Base-by-base conservation (phyloP, 1,139 yeast species). In the Candida mesenterica region DNA sequence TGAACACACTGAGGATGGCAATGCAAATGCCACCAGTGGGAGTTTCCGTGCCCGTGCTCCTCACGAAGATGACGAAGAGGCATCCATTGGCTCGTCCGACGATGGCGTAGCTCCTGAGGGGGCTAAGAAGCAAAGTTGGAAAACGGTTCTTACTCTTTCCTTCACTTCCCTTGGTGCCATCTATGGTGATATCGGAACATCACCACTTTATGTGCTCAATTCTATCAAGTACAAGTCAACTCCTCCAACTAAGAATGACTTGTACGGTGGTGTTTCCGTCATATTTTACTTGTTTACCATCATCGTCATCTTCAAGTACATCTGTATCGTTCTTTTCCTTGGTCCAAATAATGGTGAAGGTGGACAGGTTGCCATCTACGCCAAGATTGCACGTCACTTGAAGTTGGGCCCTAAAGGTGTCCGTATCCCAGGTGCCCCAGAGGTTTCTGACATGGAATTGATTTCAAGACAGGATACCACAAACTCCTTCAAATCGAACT, bases 271-370 rank as follows among this genome's bases (percentile, higher is more conserved):
- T 2, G 55, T 67, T 25, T 76, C 82, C 4, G 56, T 75, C 30
- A 66, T 78, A 16, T 77, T 78, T 46, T 78, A 78, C 67, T 43
- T 75, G 3, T 75, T 78, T 50, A 71, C 79, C 5, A 49, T 77
- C 26, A 62, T 77, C 31, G 81, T 76, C 6, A 61, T 77, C 34
- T 40, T 68, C 49, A 78, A 78, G 49, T 78, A 77, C 46, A 61
- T 70, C 9, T 45, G 66, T 30, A 53, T 78, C 34, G 82, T 77
- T 4, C 57, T 77, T 32, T 49, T 54, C 13, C 51, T 66, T 34
- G 82, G 82, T 13, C 76, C 79, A 6, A 75, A 77, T 49, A 63
- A 72, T 31, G 79, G 78, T 28, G 80, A 77, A 50, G 83, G 83
- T 44, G 82, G 83, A 1, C 81, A 76, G 43, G 72, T 77, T 20